Conservation (phyloP, 83 land plant genomes). For the Picea mariana region DNA sequence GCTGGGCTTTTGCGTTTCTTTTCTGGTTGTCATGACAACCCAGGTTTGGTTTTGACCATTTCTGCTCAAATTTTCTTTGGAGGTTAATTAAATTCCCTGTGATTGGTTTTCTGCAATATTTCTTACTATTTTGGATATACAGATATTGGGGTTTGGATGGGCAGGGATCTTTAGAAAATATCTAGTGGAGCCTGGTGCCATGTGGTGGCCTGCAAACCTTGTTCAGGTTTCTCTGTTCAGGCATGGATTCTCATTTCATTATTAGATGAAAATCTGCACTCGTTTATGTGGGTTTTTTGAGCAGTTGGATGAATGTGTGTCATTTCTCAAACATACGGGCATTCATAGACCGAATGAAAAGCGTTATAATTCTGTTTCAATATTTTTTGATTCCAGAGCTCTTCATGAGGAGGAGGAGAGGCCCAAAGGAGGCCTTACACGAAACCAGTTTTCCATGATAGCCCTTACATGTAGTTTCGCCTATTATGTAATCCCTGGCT, state of each 20-base stretch:
- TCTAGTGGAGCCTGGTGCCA: slow-evolving; percentile 58
- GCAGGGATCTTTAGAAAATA: slow-evolving; percentile 65
- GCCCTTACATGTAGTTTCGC: slow-evolving; percentile 67
- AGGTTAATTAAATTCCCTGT: background rate
- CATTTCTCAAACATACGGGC: slow-evolving; percentile 44
- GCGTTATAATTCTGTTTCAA: slow-evolving; percentile 23
- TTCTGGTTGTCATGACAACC: slow-evolving; percentile 69
- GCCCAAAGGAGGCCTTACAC: too few relatives aligned
- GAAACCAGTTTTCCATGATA: slow-evolving; percentile 73
- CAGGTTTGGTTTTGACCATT: slow-evolving; percentile 49
- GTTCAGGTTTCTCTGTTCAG: slow-evolving; percentile 68
- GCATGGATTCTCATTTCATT: slow-evolving; percentile 11
- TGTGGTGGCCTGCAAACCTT: slow-evolving; percentile 80
- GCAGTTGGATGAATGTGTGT: slow-evolving; percentile 39
- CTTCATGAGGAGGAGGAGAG: slow-evolving; percentile 79
- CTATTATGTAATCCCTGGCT: slow-evolving; percentile 85
- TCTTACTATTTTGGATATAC: slow-evolving; percentile 14
- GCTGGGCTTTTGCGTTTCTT: slow-evolving; percentile 64
- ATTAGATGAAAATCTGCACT: too few relatives aligned
- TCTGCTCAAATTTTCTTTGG: too few relatives aligned
- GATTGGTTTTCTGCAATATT: background rate
- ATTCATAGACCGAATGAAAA: slow-evolving; percentile 55
- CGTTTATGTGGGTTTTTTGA: slow-evolving; percentile 51
- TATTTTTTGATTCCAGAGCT: slow-evolving; percentile 43
- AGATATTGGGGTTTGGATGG: slow-evolving; percentile 79